These are phyloP conservation scores for Aspergillus sparsus DNA, from an alignment of 495 filamentous ascomycete species.

Conservation along the genomic window DNA sequence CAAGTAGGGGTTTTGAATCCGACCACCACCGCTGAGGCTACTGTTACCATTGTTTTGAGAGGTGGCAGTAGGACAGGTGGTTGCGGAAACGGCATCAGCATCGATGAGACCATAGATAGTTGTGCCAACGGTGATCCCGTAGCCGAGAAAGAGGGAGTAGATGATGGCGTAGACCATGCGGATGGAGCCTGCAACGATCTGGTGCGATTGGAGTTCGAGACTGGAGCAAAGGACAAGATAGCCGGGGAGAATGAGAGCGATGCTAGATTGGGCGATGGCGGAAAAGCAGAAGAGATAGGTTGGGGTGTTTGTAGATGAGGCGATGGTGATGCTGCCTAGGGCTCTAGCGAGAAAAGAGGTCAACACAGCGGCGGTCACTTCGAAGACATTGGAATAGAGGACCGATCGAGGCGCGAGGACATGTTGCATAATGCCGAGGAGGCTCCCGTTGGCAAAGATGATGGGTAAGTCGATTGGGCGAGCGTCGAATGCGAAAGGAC, in stretches of 20 bases:
- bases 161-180: slow-evolving; percentile 96
- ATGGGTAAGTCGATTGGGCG: slow-evolving; percentile 86
- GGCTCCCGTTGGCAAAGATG: slow-evolving; percentile 76
- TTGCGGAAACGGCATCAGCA: slow-evolving; percentile 66
- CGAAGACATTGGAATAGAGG: slow-evolving; percentile 82
- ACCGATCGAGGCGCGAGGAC: slow-evolving; percentile 76
- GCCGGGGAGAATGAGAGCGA: slow-evolving; percentile 89
- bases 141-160: slow-evolving; percentile 91
- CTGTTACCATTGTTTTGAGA: slow-evolving; percentile 29
- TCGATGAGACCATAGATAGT: slow-evolving; percentile 87
- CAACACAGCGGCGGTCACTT: slow-evolving; percentile 80
- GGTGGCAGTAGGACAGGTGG: slow-evolving; percentile 62
- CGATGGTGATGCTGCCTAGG: slow-evolving; percentile 68
- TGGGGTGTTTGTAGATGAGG: slow-evolving; percentile 54
- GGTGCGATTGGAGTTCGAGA: slow-evolving; percentile 84
- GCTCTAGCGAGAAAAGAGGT: slow-evolving; percentile 86
- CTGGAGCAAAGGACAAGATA: slow-evolving; percentile 80
- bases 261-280: slow-evolving; percentile 83
- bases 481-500: slow-evolving; percentile 86
- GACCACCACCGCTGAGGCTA: slow-evolving; percentile 47
- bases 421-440: slow-evolving; percentile 82
- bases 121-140: slow-evolving; percentile 91
- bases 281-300: slow-evolving; percentile 79
- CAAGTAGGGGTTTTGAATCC: slow-evolving; percentile 61
- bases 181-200: slow-evolving; percentile 86